Percentiles rank a stretch among this genome's conserved stretches.
Evolutionary conservation across 1,284 basidiomycete genomes (phyloP).

Genomic region (Erythrobasidium hasegawianum): DNA sequence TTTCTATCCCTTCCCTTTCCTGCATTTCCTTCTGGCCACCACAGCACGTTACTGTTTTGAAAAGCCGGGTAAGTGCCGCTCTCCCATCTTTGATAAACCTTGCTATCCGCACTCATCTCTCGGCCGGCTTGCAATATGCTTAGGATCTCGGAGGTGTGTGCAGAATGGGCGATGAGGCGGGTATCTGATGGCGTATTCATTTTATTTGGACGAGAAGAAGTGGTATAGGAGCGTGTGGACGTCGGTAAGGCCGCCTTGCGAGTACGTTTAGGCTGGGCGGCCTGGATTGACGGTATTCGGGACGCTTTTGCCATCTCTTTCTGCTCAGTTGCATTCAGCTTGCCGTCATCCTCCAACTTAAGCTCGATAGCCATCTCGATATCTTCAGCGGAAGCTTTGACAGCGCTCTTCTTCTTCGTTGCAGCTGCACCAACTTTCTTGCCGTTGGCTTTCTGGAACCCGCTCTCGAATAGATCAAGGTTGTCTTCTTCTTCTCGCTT

Average conservation of each 20-base stretch:
- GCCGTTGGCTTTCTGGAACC: conserved; percentile 30
- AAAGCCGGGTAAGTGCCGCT: conserved; percentile 17
- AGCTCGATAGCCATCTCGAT: conserved; percentile 6
- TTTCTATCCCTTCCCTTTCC: conserved; percentile 5
- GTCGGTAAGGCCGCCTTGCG: not conserved
- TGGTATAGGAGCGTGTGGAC: not conserved
- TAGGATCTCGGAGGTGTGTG: conserved; percentile 2
- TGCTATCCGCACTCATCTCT: conserved; percentile 26
- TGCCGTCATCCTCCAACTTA: not conserved
- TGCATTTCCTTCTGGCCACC: conserved; percentile 11
- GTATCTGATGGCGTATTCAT: not conserved
- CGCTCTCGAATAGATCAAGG: conserved; percentile 19
- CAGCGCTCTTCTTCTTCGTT: not conserved
- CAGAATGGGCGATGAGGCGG: conserved; percentile 1
- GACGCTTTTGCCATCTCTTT: not conserved
- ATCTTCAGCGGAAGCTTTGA: not conserved
- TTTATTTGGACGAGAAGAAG: not conserved
- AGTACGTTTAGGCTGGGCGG: not conserved
- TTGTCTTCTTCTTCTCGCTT: conserved; percentile 34
- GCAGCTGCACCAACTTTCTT: conserved; percentile 5
- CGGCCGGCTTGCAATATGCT: conserved; percentile 3
- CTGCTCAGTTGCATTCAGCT: not conserved
- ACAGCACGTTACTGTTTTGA: conserved; percentile 21
- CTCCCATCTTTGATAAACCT: conserved; percentile 15
- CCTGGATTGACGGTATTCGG: not conserved